These are phyloP conservation scores for Cystofilobasidium macerans DNA, from an alignment of 768 basidiomycete species.

Conservation along the genomic window DNA sequence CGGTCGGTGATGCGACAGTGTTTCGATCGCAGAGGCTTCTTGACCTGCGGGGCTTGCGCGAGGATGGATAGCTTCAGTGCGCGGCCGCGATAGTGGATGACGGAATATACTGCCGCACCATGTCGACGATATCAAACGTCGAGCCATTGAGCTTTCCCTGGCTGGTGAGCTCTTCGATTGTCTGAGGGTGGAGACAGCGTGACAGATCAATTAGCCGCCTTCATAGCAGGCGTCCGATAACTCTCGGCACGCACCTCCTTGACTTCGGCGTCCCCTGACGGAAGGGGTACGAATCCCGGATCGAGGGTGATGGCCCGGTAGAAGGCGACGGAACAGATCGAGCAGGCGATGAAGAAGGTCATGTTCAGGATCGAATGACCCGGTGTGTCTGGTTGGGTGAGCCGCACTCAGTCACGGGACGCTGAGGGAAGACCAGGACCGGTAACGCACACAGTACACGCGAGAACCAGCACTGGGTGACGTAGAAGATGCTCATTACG, in stretches of 20 bases:
- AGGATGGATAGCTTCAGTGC: not conserved
- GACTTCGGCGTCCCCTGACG: conserved; percentile 69
- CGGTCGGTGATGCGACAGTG: conserved; percentile 87
- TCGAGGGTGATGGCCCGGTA: conserved; percentile 80
- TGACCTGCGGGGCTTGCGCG: conserved; percentile 52
- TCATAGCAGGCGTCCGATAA: too few species aligned
- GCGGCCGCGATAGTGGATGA: too few species aligned
- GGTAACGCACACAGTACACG: conserved; percentile 5
- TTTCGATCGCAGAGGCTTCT: conserved; percentile 84
- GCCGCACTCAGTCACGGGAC: not conserved
- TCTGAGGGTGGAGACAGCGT: too few species aligned
- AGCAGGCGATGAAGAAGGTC: conserved; percentile 57
- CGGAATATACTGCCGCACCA: conserved; percentile 56
- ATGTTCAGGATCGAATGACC: conserved; percentile 65
- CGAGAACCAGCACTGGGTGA: conserved; percentile 15
- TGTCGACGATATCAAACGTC: conserved; percentile 91
- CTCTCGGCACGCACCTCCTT: conserved; percentile 75
- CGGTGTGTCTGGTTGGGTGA: conserved; percentile 51
- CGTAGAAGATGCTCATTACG: conserved; percentile 31
- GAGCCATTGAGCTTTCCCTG: conserved; percentile 84
- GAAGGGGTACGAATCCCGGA: conserved; percentile 74
- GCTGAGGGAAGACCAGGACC: not conserved
- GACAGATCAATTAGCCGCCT: too few species aligned
- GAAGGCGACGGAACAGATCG: conserved; percentile 76
- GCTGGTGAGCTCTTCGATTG: conserved; percentile 80